phyloP scores from a whole-genome alignment of 164 flowering plant species.

The Liquidambar formosana region DNA sequence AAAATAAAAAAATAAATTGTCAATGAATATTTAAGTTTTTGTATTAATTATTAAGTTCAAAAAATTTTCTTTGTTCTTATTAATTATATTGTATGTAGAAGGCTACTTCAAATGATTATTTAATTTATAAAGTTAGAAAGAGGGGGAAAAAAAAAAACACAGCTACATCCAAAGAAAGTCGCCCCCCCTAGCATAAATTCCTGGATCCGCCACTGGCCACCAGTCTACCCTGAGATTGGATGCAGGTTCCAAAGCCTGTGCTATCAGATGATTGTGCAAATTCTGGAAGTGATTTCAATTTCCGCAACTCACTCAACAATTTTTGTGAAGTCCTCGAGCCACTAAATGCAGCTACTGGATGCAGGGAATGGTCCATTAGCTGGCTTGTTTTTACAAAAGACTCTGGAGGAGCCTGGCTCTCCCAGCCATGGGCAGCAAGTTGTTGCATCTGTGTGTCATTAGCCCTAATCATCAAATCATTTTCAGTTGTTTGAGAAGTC shows the following conservation, averaged over 20 bases:
- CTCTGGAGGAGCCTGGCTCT: conserved; percentile 55
- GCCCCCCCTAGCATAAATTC: too few species aligned
- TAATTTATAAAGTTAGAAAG: too few species aligned
- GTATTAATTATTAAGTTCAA: too few species aligned
- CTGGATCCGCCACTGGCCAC: too few species aligned
- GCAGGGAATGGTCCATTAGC: conserved; percentile 41
- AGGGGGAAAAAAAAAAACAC: too few species aligned
- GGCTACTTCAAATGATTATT: too few species aligned
- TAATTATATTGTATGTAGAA: too few species aligned
- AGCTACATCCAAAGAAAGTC: too few species aligned
- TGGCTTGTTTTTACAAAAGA: conserved; percentile 52
- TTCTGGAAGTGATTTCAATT: conserved; percentile 51
- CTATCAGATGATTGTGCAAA: conserved; percentile 45
- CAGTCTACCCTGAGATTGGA: conserved; percentile 48
- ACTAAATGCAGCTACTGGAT: conserved; percentile 31
- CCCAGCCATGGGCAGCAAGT: conserved; percentile 46
- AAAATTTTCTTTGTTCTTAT: too few species aligned
- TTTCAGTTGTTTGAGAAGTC: conserved; percentile 40
- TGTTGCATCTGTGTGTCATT: conserved; percentile 49
- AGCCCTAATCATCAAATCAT: conserved; percentile 20
- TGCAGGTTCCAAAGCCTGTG: conserved; percentile 31
- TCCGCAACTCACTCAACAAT: conserved; percentile 43
- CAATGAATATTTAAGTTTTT: too few species aligned
- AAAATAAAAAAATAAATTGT: too few species aligned
- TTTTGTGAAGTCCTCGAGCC: conserved; percentile 53